Evolutionary conservation across 2,329 filamentous ascomycete species (phyloP), one percentile per base, ranked within the genome.

Genomic region (Colletotrichum tropicicola): DNA sequence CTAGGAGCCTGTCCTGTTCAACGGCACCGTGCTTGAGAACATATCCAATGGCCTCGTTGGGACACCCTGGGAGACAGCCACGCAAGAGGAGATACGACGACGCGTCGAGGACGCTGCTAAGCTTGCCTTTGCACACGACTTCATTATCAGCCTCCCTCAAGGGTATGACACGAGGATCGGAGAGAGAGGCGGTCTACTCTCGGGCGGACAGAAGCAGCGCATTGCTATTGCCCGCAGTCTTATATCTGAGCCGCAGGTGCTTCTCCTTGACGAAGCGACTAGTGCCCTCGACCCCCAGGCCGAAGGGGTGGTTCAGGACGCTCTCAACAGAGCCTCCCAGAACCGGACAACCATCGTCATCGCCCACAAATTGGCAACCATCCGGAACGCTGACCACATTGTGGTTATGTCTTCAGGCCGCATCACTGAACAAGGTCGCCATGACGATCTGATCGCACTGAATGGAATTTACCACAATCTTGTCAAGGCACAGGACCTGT

Each of bases 201-300:
- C 73, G n/a, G 89, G 89, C 27, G 89, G 89, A 1, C 89, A 91
- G 70, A 82, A 88, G 35, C 89, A 91, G 70, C 82, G 89, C 15
- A 80, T 91, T 15, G 86, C 88, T 1, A 91, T 91, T 63, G 89
- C 89, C 3, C 82, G 89, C 25, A 87, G 85, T 41, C 87, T 91
- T 53, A 79, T 91, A 28, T 85, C 86, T 15, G 78, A 87, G 49
- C 88, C 89, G 0, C 79, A 80, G 1, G 87, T 91, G 23, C 79
- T 91, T 2, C 84, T 91, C 9, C 77, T 91, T 1, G 89, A 91
- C 68, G 89, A 91, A 74, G 89, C 89, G 1, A 91, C 89, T 0
- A 88, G 84, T 49, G 87, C 88, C 8, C 72, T 81, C n/a, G 78
- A 81, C 52, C 74, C 78, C 0, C 75, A 80, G 9, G 75, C 80